phyloP scores from a whole-genome alignment of 352 stramenopile species.

The Globisporangium rhizosaccharum region DNA sequence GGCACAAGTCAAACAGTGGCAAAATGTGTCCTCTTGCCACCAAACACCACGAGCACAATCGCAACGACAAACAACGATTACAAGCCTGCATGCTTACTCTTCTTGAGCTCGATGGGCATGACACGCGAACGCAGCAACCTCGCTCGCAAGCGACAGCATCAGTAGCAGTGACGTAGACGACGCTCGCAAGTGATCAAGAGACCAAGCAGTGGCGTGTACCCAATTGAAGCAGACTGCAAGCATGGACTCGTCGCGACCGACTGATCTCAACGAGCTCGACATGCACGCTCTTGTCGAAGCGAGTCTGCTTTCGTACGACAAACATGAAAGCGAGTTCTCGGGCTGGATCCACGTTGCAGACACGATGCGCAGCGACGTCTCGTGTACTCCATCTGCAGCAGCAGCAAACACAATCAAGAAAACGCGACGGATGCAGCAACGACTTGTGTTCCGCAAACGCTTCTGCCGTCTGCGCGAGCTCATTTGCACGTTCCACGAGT shows the following conservation, averaged over 20 bases:
- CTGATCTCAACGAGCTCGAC: conserved; percentile 26
- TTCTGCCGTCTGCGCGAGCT: conserved; percentile 40
- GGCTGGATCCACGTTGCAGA: conserved; percentile 33
- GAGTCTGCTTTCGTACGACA: conserved; percentile 17
- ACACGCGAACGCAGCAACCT: too few relatives aligned
- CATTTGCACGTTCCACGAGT: conserved; percentile 36
- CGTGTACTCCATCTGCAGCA: background rate
- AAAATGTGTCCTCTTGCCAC: too few relatives aligned
- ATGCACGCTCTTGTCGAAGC: conserved; percentile 15
- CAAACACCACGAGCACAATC: background rate
- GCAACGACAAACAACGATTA: too few relatives aligned
- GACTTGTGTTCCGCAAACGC: conserved; percentile 17
- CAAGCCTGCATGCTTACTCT: too few relatives aligned
- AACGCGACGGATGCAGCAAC: background rate
- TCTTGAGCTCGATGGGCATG: too few relatives aligned
- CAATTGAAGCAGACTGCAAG: background rate
- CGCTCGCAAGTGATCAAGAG: too few relatives aligned
- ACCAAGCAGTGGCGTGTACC: background rate
- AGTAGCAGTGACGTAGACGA: too few relatives aligned
- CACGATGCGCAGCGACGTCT: too few relatives aligned
- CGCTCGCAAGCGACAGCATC: too few relatives aligned
- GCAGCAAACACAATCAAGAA: background rate
- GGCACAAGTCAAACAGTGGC: too few relatives aligned
- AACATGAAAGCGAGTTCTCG: conserved; percentile 21
- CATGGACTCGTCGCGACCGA: conserved; percentile 17